Percentiles rank a stretch among this genome's conserved stretches.
phyloP scores from a whole-genome alignment of 208 protist species.

The Wallacemonas collosoma region DNA sequence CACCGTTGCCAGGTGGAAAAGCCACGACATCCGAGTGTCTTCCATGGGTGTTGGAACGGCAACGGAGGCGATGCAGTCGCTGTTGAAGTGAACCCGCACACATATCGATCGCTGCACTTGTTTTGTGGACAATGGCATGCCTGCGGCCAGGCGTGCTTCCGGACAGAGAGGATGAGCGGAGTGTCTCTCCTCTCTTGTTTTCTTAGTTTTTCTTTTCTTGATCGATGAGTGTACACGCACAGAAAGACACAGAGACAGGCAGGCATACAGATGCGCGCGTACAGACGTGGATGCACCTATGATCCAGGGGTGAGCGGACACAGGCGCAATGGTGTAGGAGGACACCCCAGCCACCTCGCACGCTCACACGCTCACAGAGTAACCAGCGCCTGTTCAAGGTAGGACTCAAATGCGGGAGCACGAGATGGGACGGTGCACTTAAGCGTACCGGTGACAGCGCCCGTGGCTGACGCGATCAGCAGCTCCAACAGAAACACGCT shows the following conservation, averaged over 20 bases:
- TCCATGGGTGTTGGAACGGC: no score
- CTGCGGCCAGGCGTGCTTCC: no score
- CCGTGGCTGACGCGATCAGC: constrained; percentile 22
- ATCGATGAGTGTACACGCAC: not conserved
- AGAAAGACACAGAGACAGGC: not conserved
- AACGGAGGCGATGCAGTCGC: no score
- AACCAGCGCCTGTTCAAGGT: not conserved
- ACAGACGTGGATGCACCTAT: no score
- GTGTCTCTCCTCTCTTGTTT: constrained; percentile 12
- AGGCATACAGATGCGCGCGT: not conserved
- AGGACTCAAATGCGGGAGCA: not conserved
- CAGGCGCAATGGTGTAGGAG: no score
- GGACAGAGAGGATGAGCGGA: not conserved
- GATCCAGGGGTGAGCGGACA: no score
- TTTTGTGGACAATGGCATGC: no score
- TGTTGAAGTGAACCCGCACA: no score
- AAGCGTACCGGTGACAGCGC: constrained; percentile 33
- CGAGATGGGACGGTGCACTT: constrained; percentile 34
- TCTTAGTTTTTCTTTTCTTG: not conserved
- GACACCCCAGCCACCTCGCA: no score
- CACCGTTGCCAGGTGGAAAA: no score
- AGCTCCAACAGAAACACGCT: constrained; percentile 44
- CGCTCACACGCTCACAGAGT: not conserved
- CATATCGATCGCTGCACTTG: no score
- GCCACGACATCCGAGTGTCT: no score